phyloP scores from a whole-genome alignment of 75 land plant genomes.

The Cunninghamia lanceolata region DNA sequence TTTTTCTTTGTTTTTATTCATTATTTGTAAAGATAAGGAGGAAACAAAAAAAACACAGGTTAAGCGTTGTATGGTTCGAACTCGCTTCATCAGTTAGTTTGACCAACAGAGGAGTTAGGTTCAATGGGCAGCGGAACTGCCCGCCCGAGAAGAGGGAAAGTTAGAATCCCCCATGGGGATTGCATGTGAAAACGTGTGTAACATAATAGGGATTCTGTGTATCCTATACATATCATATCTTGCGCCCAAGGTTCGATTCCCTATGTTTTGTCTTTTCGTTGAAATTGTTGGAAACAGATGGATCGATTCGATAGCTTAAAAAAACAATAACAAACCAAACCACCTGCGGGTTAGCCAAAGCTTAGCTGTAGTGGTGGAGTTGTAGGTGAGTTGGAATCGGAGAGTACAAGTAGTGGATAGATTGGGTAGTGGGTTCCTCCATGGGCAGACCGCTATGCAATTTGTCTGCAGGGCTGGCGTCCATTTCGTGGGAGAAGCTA shows the following conservation, averaged over 20 bases:
- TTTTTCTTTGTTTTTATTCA: too few species aligned
- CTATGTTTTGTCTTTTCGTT: neutral
- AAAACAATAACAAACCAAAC: neutral
- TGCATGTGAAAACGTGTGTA: neutral
- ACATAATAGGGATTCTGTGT: neutral
- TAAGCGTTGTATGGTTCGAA: neutral
- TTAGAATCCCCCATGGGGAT: neutral
- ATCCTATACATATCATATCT: neutral
- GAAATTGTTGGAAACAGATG: neutral
- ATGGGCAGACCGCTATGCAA: neutral
- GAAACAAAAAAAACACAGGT: neutral
- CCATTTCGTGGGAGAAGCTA: neutral
- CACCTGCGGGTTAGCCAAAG: neutral
- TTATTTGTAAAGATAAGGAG: too few species aligned
- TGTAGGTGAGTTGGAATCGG: too few species aligned
- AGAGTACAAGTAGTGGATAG: neutral
- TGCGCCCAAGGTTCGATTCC: neutral
- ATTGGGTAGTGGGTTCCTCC: neutral
- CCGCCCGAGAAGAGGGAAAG: neutral
- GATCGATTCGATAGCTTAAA: neutral
- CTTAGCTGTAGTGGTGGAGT: neutral
- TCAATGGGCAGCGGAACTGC: neutral
- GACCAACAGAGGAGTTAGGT: neutral
- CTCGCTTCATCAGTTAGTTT: neutral
- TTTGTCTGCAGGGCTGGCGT: slow-evolving; percentile 8